Base-by-base conservation (phyloP, 2,329 filamentous ascomycete genomes). In the Pseudopyricularia cyperi region DNA sequence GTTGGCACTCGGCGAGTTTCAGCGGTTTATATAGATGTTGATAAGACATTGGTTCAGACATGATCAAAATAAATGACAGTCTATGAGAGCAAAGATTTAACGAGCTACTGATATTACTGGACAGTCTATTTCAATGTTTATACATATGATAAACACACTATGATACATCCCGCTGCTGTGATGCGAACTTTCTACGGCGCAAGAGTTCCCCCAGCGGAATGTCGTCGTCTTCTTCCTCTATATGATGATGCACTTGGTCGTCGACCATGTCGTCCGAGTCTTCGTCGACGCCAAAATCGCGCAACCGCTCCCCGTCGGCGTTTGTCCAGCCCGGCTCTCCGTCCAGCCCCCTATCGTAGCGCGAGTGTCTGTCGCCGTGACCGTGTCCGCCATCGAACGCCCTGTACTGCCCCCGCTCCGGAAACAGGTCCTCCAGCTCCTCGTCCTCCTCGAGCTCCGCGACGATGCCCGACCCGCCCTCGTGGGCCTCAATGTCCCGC, bases 231-330 rank as follows among this genome's bases (percentile, higher is more conserved):
- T 61, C 60, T 3, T 56, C 44, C 22, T 7, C 39, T 24, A 15
- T 44, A 15, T 24, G 39, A 14, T 19, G 39, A 14, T 19, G 22
- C 9, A 15, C 55, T 11, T 51, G 53, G 15, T 56, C 57, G 11
- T 53, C 53, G 26, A 26, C 53, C 46, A 57, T 61, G 30, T 60
- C 61, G 53, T 89, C 83, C 0, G 75, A 77, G 14, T 87, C 84
- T 60, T 89, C 85, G 58, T 91, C 87, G 0, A 93, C 86, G 2
- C 87, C 87, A 61, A 83, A 93, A 60, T 93, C 87, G 42, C 77
- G 73, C 49, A 93, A 66, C 33, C 80, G 72, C 61, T 91, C 85
- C 1, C 87, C 87, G 51, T 91, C 86, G 0, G 79, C 74, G 57
- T 90, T 91, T 0, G 74, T 79, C 87, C 87, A 93, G 5, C 70